Conservation (phyloP, 768 basidiomycete species). For the Pleurotus pulmonarius region DNA sequence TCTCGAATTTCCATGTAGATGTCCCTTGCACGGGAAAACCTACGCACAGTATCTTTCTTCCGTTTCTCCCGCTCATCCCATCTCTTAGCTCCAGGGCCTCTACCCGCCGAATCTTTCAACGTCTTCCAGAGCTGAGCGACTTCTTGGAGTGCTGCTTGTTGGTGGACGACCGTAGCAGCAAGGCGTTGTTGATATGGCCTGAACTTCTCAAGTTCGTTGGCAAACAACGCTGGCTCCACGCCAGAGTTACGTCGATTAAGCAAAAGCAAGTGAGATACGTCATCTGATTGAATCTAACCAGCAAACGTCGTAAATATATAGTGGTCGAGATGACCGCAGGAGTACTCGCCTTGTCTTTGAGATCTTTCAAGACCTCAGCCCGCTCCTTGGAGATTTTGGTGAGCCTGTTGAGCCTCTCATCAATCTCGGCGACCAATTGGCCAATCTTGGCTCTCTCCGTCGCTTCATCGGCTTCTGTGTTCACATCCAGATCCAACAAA, state of each 20-base stretch:
- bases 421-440: conserved; percentile 67
- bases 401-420: conserved; percentile 72
- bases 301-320: neutral
- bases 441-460: conserved; percentile 66
- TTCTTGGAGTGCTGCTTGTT: conserved; percentile 72
- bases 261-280: conserved; percentile 91
- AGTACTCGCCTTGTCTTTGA: conserved; percentile 84
- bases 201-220: conserved; percentile 94
- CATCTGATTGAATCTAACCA: conserved; percentile 85
- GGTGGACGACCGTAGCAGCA: conserved; percentile 71
- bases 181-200: conserved; percentile 85
- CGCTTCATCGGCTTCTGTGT: conserved; percentile 57
- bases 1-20: conserved; percentile 84
- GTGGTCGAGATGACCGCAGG: neutral
- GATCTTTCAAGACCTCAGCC: conserved; percentile 82
- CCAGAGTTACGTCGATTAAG: conserved; percentile 83
- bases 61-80: conserved; percentile 81
- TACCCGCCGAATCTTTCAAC: conserved; percentile 69
- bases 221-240: conserved; percentile 86
- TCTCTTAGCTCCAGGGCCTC: conserved; percentile 71
- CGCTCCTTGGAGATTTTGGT: conserved; percentile 85
- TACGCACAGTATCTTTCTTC: conserved; percentile 69
- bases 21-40: conserved; percentile 76
- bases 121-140: conserved; percentile 69
- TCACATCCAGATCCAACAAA: conserved; percentile 66